These are phyloP conservation scores for Pseudogymnoascus sp. DNA, from an alignment of 2,329 filamentous ascomycete species.

Conservation along the genomic window DNA sequence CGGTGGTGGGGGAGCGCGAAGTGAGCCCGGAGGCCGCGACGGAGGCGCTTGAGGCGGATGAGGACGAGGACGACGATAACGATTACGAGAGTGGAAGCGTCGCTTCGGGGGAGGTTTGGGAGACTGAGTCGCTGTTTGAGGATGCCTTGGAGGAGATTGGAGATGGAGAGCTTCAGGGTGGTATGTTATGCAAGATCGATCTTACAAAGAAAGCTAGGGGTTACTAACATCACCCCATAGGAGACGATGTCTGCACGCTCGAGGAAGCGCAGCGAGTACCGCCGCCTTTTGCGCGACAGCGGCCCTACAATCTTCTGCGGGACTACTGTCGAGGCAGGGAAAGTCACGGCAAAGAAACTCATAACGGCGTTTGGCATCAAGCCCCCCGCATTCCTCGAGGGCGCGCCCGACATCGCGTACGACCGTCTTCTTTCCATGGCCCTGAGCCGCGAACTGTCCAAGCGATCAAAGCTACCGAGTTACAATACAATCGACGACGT, in stretches of 20 bases:
- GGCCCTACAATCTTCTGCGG: conserved; percentile 74
- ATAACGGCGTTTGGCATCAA: conserved; percentile 79
- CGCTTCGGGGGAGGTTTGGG: conserved; percentile 29
- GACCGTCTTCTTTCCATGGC: conserved; percentile 69
- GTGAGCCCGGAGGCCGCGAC: neutral
- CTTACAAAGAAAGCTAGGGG: neutral
- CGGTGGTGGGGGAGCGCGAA: neutral
- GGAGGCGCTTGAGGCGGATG: conserved; percentile 14
- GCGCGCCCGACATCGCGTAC: conserved; percentile 65
- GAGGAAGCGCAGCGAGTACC: conserved; percentile 63
- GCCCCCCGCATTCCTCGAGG: conserved; percentile 67
- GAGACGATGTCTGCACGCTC: conserved; percentile 45
- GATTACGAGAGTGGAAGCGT: conserved; percentile 15
- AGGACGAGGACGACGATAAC: conserved; percentile 12
- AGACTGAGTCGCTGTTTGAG: conserved; percentile 40
- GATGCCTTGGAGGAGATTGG: conserved; percentile 41
- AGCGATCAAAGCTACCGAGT: conserved; percentile 68
- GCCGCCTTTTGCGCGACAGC: conserved; percentile 64
- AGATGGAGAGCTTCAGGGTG: conserved; percentile 39
- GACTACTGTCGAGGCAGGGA: conserved; percentile 61
- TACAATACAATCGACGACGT: conserved; percentile 89
- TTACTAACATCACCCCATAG: conserved; percentile 2
- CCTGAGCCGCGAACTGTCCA: conserved; percentile 73
- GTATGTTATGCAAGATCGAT: conserved; percentile 24
- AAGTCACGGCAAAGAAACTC: conserved; percentile 72